These are phyloP conservation scores for Malus sylvestris DNA, from an alignment of 306 rosid genomes.

Conservation along the genomic window DNA sequence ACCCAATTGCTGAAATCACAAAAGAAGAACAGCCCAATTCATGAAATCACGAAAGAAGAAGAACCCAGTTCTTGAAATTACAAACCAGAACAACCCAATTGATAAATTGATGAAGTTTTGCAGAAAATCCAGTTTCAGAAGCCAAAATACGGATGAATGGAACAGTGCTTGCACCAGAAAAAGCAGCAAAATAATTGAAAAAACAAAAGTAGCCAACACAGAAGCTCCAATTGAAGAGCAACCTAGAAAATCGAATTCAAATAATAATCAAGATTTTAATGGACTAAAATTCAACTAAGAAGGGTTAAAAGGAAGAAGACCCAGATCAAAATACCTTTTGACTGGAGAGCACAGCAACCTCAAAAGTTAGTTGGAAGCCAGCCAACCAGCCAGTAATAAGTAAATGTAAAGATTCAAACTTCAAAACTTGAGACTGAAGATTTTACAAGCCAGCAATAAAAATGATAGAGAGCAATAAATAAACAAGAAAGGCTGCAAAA, in stretches of 20 bases:
- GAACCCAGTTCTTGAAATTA: constrained; percentile 8
- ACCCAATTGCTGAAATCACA: constrained; percentile 17
- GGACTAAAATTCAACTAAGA: not conserved
- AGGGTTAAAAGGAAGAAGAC: constrained; percentile 8
- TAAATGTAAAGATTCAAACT: constrained; percentile 19
- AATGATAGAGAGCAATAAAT: constrained; percentile 11
- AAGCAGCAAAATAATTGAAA: not conserved
- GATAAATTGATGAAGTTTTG: constrained; percentile 1
- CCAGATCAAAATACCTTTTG: constrained; percentile 45
- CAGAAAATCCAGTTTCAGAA: not conserved
- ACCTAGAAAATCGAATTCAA: constrained; percentile 6
- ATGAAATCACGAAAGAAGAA: constrained; percentile 1
- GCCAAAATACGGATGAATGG: constrained; percentile 19
- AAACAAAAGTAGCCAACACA: constrained; percentile 16
- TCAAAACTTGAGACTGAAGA: constrained; percentile 30
- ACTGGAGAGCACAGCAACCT: constrained; percentile 31
- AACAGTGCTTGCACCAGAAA: constrained; percentile 33
- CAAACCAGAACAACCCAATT: constrained; percentile 18
- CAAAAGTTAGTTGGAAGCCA: constrained; percentile 17
- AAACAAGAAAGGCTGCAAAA: constrained; percentile 20
- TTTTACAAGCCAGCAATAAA: not conserved
- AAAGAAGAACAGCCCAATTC: constrained; percentile 9
- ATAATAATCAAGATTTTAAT: no score
- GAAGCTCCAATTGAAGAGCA: constrained; percentile 13
- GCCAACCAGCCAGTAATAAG: not conserved